phyloP scores from a whole-genome alignment of 352 stramenopile genomes.

The Plasmopara viticola region DNA sequence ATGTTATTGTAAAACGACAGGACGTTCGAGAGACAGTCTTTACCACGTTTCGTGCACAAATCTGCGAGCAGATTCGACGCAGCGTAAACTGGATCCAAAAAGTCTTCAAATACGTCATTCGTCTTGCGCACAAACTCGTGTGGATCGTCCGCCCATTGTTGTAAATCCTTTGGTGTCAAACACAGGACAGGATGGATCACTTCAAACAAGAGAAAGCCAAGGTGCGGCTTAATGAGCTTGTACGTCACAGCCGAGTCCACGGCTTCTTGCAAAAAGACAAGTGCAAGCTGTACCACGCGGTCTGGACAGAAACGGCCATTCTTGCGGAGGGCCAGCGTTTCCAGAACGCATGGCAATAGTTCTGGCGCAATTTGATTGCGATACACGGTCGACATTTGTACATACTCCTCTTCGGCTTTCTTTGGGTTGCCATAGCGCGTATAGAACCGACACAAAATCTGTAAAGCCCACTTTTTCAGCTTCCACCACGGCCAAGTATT shows the following conservation, averaged over 20 bases:
- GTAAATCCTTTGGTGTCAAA: constrained; percentile 90
- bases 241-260: constrained; percentile 95
- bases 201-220: constrained; percentile 96
- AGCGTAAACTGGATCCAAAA: constrained; percentile 92
- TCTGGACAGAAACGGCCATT: constrained; percentile 95
- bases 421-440: constrained; percentile 95
- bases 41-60: constrained; percentile 92
- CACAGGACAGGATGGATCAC: constrained; percentile 95
- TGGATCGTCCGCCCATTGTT: constrained; percentile 94
- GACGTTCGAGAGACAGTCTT: constrained; percentile 91
- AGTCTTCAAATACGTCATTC: constrained; percentile 97
- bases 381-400: constrained; percentile 92
- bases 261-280: constrained; percentile 91
- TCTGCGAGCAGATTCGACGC: constrained; percentile 92
- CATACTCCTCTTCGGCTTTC: constrained; percentile 86
- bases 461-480: constrained; percentile 97
- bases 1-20: constrained; percentile 91
- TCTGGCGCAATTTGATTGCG: constrained; percentile 88
- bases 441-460: constrained; percentile 97
- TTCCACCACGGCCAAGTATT: constrained; percentile 96
- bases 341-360: constrained; percentile 69
- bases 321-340: constrained; percentile 91
- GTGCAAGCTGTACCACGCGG: constrained; percentile 91
- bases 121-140: constrained; percentile 97
- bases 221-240: constrained; percentile 96